A percentile compares a stretch with the other conserved stretches of the same genome.
These are phyloP conservation scores for Tetrahymena borealis DNA, from an alignment of 73 alveolate species.

Conservation along the genomic window DNA sequence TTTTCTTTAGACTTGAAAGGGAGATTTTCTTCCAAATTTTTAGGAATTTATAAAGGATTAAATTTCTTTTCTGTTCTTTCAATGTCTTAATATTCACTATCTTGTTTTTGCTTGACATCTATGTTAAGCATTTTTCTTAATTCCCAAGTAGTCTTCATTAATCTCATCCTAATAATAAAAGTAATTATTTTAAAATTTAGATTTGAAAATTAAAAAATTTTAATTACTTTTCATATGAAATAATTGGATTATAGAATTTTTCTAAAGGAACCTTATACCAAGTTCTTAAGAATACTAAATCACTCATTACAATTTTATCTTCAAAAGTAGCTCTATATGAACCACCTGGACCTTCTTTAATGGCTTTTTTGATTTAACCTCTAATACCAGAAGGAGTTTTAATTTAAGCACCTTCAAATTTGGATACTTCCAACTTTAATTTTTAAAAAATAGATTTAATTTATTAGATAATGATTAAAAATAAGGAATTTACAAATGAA, in stretches of 20 bases:
- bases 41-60: conserved; percentile 83
- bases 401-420: conserved; percentile 95
- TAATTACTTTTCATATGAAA: conserved; percentile 2
- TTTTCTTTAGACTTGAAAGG: conserved; percentile 93
- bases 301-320: conserved; percentile 97
- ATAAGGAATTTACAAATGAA: conserved; percentile 40
- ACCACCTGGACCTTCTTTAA: conserved; percentile 91
- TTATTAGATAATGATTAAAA: neutral
- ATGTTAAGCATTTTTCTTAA: conserved; percentile 79
- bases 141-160: conserved; percentile 88
- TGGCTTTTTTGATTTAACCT: conserved; percentile 96
- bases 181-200: conserved; percentile 39
- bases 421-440: conserved; percentile 68
- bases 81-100: conserved; percentile 76
- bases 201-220: neutral
- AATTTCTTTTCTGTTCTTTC: conserved; percentile 88
- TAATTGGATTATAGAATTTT: conserved; percentile 89
- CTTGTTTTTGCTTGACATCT: conserved; percentile 65
- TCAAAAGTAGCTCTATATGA: conserved; percentile 98
- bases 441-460: neutral
- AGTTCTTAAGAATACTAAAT: conserved; percentile 95
- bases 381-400: conserved; percentile 99
- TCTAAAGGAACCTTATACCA: conserved; percentile 89
- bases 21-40: conserved; percentile 71
- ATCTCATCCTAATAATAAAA: conserved; percentile 48